Evolutionary conservation across 1,284 basidiomycete species (phyloP).

Genomic region (Cryptococcus sp.): DNA sequence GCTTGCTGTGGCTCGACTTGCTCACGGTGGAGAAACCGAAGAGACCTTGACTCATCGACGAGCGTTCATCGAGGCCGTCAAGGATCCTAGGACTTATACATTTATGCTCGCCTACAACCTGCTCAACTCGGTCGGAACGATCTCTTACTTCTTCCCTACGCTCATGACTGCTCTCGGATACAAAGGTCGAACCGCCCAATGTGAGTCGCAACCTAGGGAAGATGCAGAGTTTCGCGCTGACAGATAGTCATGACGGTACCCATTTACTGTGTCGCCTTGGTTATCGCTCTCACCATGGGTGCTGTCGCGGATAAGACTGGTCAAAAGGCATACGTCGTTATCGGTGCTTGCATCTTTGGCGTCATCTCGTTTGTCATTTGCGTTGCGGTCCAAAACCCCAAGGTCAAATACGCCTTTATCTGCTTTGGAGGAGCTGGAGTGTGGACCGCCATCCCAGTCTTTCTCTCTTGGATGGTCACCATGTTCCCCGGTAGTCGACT

Average conservation of each 20-base stretch:
- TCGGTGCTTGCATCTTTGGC: conserved; percentile 23
- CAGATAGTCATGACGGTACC: conserved; percentile 46
- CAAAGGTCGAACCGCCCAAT: conserved; percentile 37
- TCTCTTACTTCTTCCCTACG: conserved; percentile 48
- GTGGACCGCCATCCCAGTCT: conserved; percentile 42
- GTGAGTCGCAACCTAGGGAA: conserved; percentile 14
- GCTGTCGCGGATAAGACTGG: conserved; percentile 39
- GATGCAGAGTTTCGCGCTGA: neutral
- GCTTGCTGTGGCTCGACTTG: conserved; percentile 25
- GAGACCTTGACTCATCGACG: conserved; percentile 25
- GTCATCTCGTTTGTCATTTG: conserved; percentile 40
- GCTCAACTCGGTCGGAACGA: conserved; percentile 40
- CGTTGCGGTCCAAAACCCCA: conserved; percentile 29
- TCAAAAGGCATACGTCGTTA: conserved; percentile 41
- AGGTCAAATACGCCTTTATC: conserved; percentile 44
- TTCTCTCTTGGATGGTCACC: conserved; percentile 42
- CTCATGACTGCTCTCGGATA: conserved; percentile 42
- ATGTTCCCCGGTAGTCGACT: conserved; percentile 42
- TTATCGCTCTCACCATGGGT: conserved; percentile 36
- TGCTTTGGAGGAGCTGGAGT: conserved; percentile 44
- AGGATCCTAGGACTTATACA: conserved; percentile 39
- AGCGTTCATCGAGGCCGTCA: conserved; percentile 32
- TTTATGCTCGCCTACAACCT: conserved; percentile 39
- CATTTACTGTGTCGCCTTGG: conserved; percentile 46
- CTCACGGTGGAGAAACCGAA: neutral